These are phyloP conservation scores for Blastocladiella emersonii DNA, from an alignment of 371 early-diverging fungal species.

Conservation along the genomic window DNA sequence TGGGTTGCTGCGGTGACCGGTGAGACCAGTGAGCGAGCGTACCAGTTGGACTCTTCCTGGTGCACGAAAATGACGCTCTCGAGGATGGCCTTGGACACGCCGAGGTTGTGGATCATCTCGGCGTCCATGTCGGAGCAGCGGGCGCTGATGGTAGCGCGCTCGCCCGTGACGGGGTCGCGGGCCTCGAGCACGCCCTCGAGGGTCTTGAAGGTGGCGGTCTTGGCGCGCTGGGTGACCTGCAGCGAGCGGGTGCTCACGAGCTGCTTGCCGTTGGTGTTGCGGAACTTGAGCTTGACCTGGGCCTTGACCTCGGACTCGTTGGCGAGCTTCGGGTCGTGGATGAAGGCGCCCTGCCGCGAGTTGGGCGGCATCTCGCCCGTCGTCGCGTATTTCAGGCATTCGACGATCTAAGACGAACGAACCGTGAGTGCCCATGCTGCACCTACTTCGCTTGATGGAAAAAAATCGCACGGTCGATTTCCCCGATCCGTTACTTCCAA, in stretches of 20 bases:
- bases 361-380: slow-evolving; percentile 96
- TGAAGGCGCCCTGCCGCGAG: slow-evolving; percentile 80
- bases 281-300: slow-evolving; percentile 83
- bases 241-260: slow-evolving; percentile 73
- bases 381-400: slow-evolving; percentile 92
- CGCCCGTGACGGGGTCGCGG: slow-evolving; percentile 41
- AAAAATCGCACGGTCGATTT: too few relatives aligned
- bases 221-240: slow-evolving; percentile 55
- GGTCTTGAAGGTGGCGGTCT: slow-evolving; percentile 54
- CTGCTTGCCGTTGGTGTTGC: slow-evolving; percentile 52
- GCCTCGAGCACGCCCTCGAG: slow-evolving; percentile 65
- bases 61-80: slow-evolving; percentile 99
- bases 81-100: slow-evolving; percentile 81
- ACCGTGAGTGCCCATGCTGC: too few relatives aligned
- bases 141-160: slow-evolving; percentile 53
- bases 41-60: slow-evolving; percentile 98
- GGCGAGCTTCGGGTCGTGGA: slow-evolving; percentile 91
- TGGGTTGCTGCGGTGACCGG: too few relatives aligned
- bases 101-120: slow-evolving; percentile 72
- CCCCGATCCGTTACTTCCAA: slow-evolving; percentile 96
- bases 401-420: too few relatives aligned
- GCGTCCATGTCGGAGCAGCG: slow-evolving; percentile 80
- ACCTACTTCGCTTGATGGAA: too few relatives aligned
- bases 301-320: slow-evolving; percentile 79
- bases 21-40: not conserved